Base-by-base conservation (phyloP, 2,329 filamentous ascomycete genomes). In the Sclerotinia subarctica region DNA sequence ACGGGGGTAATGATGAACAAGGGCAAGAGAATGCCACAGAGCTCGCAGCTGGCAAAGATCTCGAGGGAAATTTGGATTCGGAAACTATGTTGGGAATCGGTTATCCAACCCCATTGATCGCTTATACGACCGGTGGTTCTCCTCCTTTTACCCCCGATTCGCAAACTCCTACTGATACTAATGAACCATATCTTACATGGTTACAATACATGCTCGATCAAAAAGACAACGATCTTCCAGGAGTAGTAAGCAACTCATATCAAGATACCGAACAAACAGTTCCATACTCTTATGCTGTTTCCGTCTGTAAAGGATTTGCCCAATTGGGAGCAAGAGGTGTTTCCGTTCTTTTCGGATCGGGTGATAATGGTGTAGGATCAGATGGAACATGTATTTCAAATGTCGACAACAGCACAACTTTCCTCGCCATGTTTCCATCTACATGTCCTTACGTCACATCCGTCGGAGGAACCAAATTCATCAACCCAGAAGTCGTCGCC, bases 381-480 rank as follows among this genome's bases (percentile, higher is more conserved):
- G 78, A 78, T 26, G 64, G 68, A 8, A 67, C 69, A 21, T 71
- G 72, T 62, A 71, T 81, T 64, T 81, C 82, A 69, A 87, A 88
- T 72, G 86, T 90, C 68, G 88, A 87, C 35, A 80, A 85, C 67
- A 82, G 79, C 5, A 81, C 82, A 13, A 80, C 82, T 24, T 86
- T 88, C 74, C 80, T 87, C 49, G 82, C 88, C 1, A 83, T 82
- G 2, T 91, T 91, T 77, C 89, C 89, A 0, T 84, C 84, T 0
- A 83, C 84, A 0, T 92, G 89, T 72, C 89, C 88, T 0, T 91
- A 85, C 76, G 84, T 91, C 17, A 91, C 89, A 0, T 78, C 83
- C 2, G 84, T 91, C 1, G 89, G 89, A 19, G 88, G 73, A 3
- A 79, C 77, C 21, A 72, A 73, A 5, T 72, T 74, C 2, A 75